Base-by-base conservation (phyloP, 129 eudicot species). In the Flaveria brownii region DNA sequence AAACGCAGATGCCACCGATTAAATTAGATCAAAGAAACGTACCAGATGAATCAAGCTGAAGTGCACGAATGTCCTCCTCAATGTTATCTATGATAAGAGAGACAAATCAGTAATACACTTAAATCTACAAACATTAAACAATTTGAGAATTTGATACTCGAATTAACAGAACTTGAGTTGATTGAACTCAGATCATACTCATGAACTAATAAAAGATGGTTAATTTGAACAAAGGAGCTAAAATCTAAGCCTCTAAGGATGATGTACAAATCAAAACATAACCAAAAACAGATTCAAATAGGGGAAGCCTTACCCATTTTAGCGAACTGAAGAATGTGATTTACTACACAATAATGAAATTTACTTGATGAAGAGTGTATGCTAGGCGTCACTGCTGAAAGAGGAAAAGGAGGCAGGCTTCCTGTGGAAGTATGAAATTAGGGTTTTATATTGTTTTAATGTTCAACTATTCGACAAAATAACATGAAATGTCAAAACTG, bases 31-130 rank as follows among this genome's bases (percentile, higher is more conserved):
- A 51, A 49, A 16, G 26, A 70, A 18, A 25, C 41, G 61, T 83
- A 92, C 96, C 95, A 76, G 96, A 63, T 72, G 97, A 90, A 81
- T 93, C 98, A 14, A 93, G 97, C 82, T 90, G 98, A 96, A 93
- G 67, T 1, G 87, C 98, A 61, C 89, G 88, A 76, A 93, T 88
- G 25, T 90, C 98, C 46, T 88, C 97, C 81, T 78, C 89, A 20
- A 93, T 82, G 70, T 85, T 79, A 77, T 81, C 93, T 86, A 75
- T 14, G 9, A 78, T 30, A 49, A n/a, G 23, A 16, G 72, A 72
- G 67, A 68, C 74, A 62, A 3, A 62, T 65, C 74, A 82, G 36
- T 51, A 45, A 22, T n/a, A 5, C 73, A n/a, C 14, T 49, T 50
- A 26, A 33, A 64, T 25, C n/a, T 76, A 65, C 67, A 18, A 46